phyloP scores from a whole-genome alignment of 257 asterid species.

The Przewalskia tangutica region DNA sequence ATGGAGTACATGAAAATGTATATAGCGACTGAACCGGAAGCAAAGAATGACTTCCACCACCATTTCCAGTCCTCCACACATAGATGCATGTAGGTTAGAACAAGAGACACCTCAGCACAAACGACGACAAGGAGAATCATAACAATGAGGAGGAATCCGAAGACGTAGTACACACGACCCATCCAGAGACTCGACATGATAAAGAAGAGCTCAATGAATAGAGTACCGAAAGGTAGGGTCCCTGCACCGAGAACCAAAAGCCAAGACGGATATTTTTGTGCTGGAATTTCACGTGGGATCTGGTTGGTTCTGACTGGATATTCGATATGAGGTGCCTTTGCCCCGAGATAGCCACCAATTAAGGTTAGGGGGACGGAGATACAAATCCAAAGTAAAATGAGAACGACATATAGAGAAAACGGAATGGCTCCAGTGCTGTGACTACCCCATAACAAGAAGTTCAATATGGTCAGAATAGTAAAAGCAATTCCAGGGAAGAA shows the following conservation, averaged over 20 bases:
- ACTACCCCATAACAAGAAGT: slow-evolving; percentile 81
- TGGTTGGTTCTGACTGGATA: slow-evolving; percentile 81
- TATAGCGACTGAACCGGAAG: slow-evolving; percentile 76
- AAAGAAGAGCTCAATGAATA: slow-evolving; percentile 86
- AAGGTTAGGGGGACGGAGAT: slow-evolving; percentile 81
- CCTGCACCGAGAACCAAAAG: slow-evolving; percentile 86
- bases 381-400: slow-evolving; percentile 76
- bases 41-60: slow-evolving; percentile 97
- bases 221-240: slow-evolving; percentile 90
- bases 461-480: slow-evolving; percentile 49
- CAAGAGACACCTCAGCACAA: slow-evolving; percentile 87
- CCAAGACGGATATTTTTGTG: slow-evolving; percentile 85
- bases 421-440: slow-evolving; percentile 92
- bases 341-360: slow-evolving; percentile 72
- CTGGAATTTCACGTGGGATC: slow-evolving; percentile 80
- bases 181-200: slow-evolving; percentile 90
- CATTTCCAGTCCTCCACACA: slow-evolving; percentile 91
- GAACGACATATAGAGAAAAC: slow-evolving; percentile 49
- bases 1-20: slow-evolving; percentile 69
- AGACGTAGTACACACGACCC: slow-evolving; percentile 85
- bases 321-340: slow-evolving; percentile 66
- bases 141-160: slow-evolving; percentile 66
- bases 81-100: slow-evolving; percentile 83
- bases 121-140: slow-evolving; percentile 61
- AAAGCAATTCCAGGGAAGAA: slow-evolving; percentile 80